Evolutionary conservation across 768 basidiomycete genomes (phyloP), one percentile per base, ranked within the genome.

Genomic region (Lyophyllum semitale): DNA sequence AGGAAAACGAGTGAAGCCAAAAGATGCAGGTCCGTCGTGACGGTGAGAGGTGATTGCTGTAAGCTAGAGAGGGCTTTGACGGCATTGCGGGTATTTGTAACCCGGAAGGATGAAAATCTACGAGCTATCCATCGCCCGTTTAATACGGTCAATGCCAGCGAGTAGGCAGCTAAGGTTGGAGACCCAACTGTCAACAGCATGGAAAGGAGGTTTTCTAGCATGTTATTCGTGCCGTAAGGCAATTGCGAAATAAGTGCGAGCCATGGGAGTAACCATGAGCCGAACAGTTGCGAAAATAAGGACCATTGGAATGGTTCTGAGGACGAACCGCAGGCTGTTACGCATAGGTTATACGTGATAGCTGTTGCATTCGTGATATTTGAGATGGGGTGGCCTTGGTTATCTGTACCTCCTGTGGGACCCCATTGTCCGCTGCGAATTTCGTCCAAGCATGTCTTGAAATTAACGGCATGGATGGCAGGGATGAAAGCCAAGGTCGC

Each of bases 231-330:
- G 17, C 76, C 77, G 27, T 75, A 80, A 4, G 77, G 78, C 20
- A 79, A 68, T 46, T 77, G 77, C 0, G 75, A 76, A 18, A 77
- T 54, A 1, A 79, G 57, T 1, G 75, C 75, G 8, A 78, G 71
- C 60, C 70, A 76, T 12, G 78, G 76, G 1, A 79, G 55, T 1
- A 79, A 67, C 78, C 77, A 79, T 0, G 74, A 52, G 11, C 66
- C 60, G 54, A 72, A 77, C 47, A 76, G 66, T 48, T 71, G 70
- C 1, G 65, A 68, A 33, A 73, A 73, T 33, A 58, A 57, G n/a
- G 60, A 63, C 70, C 67, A 69, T 15, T 37, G 15, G 46, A 69
- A 70, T 1, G 55, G 51, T 35, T 55, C 61, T 2, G 53, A 32
- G 1, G 53, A 61, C 17, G 59, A 11, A 8, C 67, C 63, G 44